Evolutionary conservation across 2,329 filamentous ascomycete genomes (phyloP).

Genomic region (Fusarium sterilihyphosum): DNA sequence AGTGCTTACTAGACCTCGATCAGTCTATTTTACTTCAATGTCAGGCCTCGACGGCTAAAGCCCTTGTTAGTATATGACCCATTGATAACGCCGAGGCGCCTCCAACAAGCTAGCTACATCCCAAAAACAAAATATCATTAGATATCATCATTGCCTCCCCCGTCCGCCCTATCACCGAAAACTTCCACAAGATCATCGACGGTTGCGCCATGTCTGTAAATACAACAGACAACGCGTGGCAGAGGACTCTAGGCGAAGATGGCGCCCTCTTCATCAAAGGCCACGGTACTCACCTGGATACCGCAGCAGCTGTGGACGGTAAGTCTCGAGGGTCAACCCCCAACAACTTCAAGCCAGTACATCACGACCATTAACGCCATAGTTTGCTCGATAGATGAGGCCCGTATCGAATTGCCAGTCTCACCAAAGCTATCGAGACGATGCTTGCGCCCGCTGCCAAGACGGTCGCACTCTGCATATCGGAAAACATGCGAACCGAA

Average conservation of each 20-base stretch:
- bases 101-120: not conserved
- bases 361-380: no score
- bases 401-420: no score
- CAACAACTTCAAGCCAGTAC: no score
- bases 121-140: not conserved
- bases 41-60: not conserved
- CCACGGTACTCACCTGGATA: no score
- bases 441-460: no score
- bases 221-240: no score
- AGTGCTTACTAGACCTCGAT: not conserved
- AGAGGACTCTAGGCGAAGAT: fast-evolving
- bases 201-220: not conserved
- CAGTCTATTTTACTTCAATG: not conserved
- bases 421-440: no score
- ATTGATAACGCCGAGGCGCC: not conserved
- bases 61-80: not conserved
- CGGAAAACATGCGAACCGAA: not conserved
- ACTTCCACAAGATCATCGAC: not conserved
- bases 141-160: not conserved
- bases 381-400: no score
- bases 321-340: no score
- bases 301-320: no score
- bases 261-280: no score
- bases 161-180: no score
- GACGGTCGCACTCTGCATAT: not conserved